Evolutionary conservation across 805 yeast species (phyloP), one percentile per base, ranked within the genome.

Genomic region (Yarrowia osloensis): DNA sequence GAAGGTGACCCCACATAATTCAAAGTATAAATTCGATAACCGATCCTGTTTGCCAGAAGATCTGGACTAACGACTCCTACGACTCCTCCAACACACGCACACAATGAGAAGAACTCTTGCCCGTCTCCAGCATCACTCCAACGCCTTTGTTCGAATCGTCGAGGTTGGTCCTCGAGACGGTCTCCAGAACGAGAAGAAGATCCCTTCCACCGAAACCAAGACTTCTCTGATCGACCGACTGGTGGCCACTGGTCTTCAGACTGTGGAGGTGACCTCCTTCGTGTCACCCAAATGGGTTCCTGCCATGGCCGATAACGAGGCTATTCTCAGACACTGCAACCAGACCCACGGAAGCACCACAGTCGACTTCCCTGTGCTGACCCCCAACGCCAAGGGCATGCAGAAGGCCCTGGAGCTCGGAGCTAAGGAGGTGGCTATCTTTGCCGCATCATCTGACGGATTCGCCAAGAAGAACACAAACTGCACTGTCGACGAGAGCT

Each of bases 271-370:
- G 4, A 73, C 77, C 7, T 70, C 77, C 1, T 75, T 75, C 69
- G 77, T 75, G 17, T 74, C 77, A 12, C 77, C 77, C 13, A 75
- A 75, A 62, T 75, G 77, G 77, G 77, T 75, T 8, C 77, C 77
- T 22, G 77, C 74, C 61, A 75, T 75, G 77, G 74, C 72, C 9
- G 77, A 75, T 59, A 70, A 74, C 21, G 61, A 67, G 22, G 68
- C 69, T n/a, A 65, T 75, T 5, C 49, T 50, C 22, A 26, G 17
- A 46, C 61, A 63, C 49, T 47, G 57, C 37, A 28, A 69, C 26
- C 26, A 47, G 29, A 62, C 54, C 19, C 59, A 50, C 12, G 49
- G 42, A 13, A 11, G 19, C 8, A 44, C 35, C 28, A 33, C 26
- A 15, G 70, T 71, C 22, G 46, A 67, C 37, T 74, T 70, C 65